Evolutionary conservation across 306 rosid species (phyloP), one percentile per base, ranked within the genome.

Genomic region (Vachellia collinsii): DNA sequence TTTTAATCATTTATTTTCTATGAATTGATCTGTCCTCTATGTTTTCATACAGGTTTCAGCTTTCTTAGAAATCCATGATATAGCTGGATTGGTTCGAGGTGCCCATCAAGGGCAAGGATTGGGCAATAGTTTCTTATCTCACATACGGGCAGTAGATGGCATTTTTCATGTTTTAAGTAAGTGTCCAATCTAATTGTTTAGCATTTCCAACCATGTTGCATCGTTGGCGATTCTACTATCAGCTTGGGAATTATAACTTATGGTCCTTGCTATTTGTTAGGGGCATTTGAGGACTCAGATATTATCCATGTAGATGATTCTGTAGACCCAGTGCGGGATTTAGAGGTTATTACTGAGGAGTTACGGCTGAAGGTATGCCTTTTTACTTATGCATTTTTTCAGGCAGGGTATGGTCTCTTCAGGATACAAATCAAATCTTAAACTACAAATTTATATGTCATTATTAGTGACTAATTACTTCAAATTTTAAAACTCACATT

Each of bases 91-190:
- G 86, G 99, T 96, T 83, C 89, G 92, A 64, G 99, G 98, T 66
- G 99, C 99, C 72, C 99, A 96, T 86, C 78, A 91, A 82, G 99
- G 99, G 75, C 97, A 96, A 84, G 99, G 99, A 56, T 83, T 96
- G 91, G 99, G 99, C 80, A 96, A 96, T 82, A 96, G 90, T 88
- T 96, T 96, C 86, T 89, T 96, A 75, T 96, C 99, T 63, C 99
- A 96, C 82, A 96, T 96, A 50, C 99, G 99, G 56, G 98, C 99
- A 12, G 99, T 96, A 34, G 99, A 96, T 84, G 99, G 99, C 79
- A 96, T 96, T 78, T 96, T 96, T 74, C 99, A 96, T 70, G 99
- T 96, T 82, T 70, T 96, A 77, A 96, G 99, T 96, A 92, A 93
- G 99, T 20, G 34, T 74, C 64, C 47, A 66, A 11, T 74, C 20